These are phyloP conservation scores for Pichia sp. DNA, from an alignment of 1,139 yeast genomes.

Conservation along the genomic window DNA sequence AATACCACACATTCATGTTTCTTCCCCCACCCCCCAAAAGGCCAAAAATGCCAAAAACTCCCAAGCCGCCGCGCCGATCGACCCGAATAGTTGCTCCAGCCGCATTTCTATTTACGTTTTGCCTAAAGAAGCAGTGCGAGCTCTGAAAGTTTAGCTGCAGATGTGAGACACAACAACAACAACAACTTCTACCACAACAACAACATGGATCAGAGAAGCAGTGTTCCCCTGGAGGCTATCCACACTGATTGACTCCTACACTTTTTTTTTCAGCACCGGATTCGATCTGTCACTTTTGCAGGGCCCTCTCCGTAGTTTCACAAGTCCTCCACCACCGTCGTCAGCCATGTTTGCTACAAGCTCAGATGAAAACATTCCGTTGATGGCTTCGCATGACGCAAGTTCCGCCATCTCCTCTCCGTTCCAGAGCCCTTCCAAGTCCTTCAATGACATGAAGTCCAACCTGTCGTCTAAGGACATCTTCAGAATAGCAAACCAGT, in stretches of 20 bases:
- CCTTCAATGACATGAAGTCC: conserved; percentile 9
- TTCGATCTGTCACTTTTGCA: not conserved
- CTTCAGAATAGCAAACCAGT: conserved; percentile 30
- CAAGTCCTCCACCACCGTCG: not conserved
- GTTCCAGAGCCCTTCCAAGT: conserved; percentile 4
- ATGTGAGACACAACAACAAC: not conserved
- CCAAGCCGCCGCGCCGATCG: not conserved
- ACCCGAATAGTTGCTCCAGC: too few species aligned
- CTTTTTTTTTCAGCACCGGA: not conserved
- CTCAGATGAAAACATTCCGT: conserved; percentile 2
- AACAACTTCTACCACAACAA: not conserved
- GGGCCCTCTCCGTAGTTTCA: not conserved
- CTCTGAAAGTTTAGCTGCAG: not conserved
- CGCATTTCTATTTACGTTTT: conserved; percentile 9
- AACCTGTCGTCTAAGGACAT: conserved; percentile 21
- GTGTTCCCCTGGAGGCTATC: not conserved
- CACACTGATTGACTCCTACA: not conserved
- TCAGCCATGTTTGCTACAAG: not conserved
- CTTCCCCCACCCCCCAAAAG: not conserved
- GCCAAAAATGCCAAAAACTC: not conserved
- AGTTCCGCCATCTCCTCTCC: conserved; percentile 4
- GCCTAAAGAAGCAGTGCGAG: conserved; percentile 6
- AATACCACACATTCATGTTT: not conserved
- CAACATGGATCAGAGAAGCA: not conserved
- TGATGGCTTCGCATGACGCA: conserved; percentile 1